These are phyloP conservation scores for Encephalitozoon romaleae DNA, from an alignment of 371 early-diverging fungal genomes.

Conservation along the genomic window DNA sequence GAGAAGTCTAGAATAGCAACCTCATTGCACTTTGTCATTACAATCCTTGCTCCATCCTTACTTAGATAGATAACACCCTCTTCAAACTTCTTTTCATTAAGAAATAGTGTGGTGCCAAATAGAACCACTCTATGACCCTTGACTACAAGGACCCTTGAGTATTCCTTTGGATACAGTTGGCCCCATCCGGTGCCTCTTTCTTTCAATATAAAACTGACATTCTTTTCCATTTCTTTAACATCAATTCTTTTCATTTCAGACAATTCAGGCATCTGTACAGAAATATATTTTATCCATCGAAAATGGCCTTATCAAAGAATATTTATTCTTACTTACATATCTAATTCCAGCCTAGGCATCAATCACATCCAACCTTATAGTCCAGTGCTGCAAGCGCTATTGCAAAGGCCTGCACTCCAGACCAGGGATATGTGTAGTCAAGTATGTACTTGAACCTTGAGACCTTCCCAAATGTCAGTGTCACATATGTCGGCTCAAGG, in stretches of 20 bases:
- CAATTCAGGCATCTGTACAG: neutral
- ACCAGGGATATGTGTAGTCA: constrained; percentile 85
- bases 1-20: neutral
- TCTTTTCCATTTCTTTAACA: neutral
- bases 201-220: neutral
- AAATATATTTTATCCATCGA: constrained; percentile 10
- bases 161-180: neutral
- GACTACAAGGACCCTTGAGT: neutral
- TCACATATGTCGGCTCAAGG: constrained; percentile 65
- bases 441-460: constrained; percentile 72
- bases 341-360: neutral
- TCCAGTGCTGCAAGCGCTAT: constrained; percentile 74
- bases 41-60: neutral
- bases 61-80: neutral
- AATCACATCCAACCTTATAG: constrained; percentile 48
- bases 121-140: neutral
- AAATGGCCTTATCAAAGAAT: neutral
- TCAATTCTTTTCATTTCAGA: neutral
- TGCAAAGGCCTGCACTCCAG: constrained; percentile 77
- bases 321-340: neutral
- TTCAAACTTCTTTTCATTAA: neutral
- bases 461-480: constrained; percentile 82
- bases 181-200: neutral
- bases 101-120: neutral
- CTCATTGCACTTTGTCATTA: neutral